Evolutionary conservation across 2,329 filamentous ascomycete species (phyloP), one percentile per base, ranked within the genome.

Genomic region (Phoma herbarum): DNA sequence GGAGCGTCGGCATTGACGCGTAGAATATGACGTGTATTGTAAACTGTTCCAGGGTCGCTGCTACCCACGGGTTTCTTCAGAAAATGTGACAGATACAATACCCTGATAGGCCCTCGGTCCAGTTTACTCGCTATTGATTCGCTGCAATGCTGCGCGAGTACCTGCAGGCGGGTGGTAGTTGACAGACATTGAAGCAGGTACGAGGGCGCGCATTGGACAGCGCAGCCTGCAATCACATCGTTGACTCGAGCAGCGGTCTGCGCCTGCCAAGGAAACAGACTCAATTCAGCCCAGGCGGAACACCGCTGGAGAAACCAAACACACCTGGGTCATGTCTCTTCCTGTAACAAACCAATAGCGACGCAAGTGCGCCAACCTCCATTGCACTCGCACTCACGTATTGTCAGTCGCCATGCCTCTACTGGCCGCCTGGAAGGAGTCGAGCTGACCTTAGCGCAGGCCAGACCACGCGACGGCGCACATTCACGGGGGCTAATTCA

Each of bases 401-500:
- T n/a, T 28, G 14, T 37, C 22, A 12, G 49, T 43, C 20, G 43
- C 23, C 11, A 44, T 23, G 37, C 45, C 20, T 41, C 22, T 11
- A 54, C 51, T 54, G 46, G 50, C 44, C 41, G 23, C 25, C 16
- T 28, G 39, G 31, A 49, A 33, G 14, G 4, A 14, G 45, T 44
- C 50, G 46, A 59, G 56, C 45, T 54, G 50, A 59, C 35, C 39
- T 53, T 59, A 59, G 56, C 26, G 50, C 56, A 59, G 56, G 46
- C 56, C 46, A 46, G 45, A 54, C 56, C 56, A 59, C 49, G 56
- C 56, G 50, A 59, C 50, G 50, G 56, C 51, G 56, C 56, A 59
- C 56, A 59, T 51, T 51, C 35, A 20, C 53, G 39, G 56, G 41
- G 29, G 29, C 56, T 54, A 54, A 59, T 41, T 45, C 37, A 50